Percentiles rank a stretch among this genome's conserved stretches.
Conservation (phyloP, 1,139 yeast species). For the Magnusiomyces sp. region DNA sequence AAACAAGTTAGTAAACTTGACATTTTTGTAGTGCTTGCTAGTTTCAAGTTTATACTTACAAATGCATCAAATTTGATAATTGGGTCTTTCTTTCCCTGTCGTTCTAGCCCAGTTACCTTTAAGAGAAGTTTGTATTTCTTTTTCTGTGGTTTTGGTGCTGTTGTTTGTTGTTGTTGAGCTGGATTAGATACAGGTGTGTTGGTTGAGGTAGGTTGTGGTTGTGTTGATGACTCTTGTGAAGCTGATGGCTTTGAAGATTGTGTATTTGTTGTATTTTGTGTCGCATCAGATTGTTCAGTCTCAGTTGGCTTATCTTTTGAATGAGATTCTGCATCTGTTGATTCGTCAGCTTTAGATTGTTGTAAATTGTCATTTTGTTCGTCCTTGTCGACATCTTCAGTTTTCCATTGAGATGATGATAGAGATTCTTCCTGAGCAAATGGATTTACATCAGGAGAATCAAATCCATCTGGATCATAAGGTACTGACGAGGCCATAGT, state of each 20-base stretch:
- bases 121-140: constrained; percentile 32
- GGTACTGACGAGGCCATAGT: constrained; percentile 25
- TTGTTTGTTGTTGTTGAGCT: background rate
- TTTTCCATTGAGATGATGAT: background rate
- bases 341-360: too few relatives aligned
- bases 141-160: constrained; percentile 7
- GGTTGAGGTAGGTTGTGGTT: background rate
- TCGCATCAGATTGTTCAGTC: background rate
- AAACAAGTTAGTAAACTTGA: background rate
- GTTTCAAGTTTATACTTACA: constrained; percentile 18
- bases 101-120: constrained; percentile 41
- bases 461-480: constrained; percentile 24
- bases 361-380: too few relatives aligned
- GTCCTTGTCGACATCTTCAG: background rate
- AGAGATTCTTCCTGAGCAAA: constrained; percentile 20
- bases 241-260: background rate
- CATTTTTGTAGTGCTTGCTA: background rate
- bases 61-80: constrained; percentile 41
- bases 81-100: constrained; percentile 43
- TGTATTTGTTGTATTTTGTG: background rate
- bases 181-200: too few relatives aligned
- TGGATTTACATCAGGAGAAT: constrained; percentile 21
- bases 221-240: background rate
- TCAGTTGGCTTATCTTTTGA: background rate
- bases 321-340: background rate